Percentiles rank a stretch among this genome's conserved stretches.
Conservation (phyloP, 2,329 filamentous ascomycete genomes). For the Colletotrichum sp. region DNA sequence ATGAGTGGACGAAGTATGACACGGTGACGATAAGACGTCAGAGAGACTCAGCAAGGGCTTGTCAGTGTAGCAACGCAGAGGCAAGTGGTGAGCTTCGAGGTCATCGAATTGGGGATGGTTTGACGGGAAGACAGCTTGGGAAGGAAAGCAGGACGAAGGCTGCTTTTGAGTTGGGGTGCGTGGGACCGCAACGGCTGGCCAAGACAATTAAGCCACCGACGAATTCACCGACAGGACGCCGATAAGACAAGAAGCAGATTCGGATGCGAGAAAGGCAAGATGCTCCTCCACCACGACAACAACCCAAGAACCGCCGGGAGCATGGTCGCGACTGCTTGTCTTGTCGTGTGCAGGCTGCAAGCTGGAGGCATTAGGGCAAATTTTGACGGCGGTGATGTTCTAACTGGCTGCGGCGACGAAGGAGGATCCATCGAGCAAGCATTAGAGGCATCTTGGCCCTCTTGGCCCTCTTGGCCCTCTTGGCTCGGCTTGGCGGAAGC, state of each 20-base stretch:
- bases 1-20: neutral
- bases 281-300: neutral
- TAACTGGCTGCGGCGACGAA: neutral
- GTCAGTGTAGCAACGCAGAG: neutral
- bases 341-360: neutral
- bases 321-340: neutral
- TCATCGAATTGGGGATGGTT: neutral
- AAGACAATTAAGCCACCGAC: neutral
- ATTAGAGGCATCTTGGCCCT: neutral
- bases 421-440: neutral
- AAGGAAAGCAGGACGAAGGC: neutral
- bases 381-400: neutral
- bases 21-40: neutral
- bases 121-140: fast-evolving
- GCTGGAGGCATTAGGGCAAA: neutral
- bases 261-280: neutral
- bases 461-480: conserved; percentile 9
- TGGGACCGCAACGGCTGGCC: neutral
- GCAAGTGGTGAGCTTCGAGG: neutral
- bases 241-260: neutral
- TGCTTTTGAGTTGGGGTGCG: neutral
- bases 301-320: neutral
- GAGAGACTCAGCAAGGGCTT: neutral
- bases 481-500: neutral
- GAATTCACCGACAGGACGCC: neutral